phyloP scores from a whole-genome alignment of 2,329 filamentous ascomycete genomes.

The Fusarium verrucosum region DNA sequence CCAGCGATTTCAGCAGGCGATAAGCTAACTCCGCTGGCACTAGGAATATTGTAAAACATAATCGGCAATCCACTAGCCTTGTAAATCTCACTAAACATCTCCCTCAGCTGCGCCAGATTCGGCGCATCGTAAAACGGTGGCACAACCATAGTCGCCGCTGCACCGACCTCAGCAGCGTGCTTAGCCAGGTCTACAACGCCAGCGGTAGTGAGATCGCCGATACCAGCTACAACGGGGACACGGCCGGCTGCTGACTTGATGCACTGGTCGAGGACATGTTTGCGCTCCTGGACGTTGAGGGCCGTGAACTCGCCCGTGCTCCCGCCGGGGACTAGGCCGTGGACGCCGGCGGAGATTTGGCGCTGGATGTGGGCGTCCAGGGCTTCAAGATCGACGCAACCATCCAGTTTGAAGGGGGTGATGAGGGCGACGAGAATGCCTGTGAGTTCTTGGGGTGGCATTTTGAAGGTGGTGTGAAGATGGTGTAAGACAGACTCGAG shows the following conservation, averaged over 20 bases:
- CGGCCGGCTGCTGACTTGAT: constrained; percentile 51
- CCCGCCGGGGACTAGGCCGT: constrained; percentile 61
- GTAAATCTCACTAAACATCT: constrained; percentile 55
- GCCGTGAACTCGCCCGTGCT: constrained; percentile 60
- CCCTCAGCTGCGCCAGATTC: constrained; percentile 46
- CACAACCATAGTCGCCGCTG: constrained; percentile 58
- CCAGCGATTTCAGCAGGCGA: constrained; percentile 54
- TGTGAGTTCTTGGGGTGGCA: constrained; percentile 41
- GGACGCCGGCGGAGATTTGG: constrained; percentile 56
- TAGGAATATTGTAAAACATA: constrained; percentile 62
- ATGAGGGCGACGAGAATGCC: constrained; percentile 61
- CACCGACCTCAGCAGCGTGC: constrained; percentile 46
- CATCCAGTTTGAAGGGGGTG: constrained; percentile 58
- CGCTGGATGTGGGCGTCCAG: constrained; percentile 55
- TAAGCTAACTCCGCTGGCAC: constrained; percentile 55
- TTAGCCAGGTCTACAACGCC: constrained; percentile 47
- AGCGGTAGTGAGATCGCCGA: constrained; percentile 55
- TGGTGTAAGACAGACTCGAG: neutral
- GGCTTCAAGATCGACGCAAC: constrained; percentile 50
- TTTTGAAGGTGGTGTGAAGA: constrained; percentile 14
- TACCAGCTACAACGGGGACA: constrained; percentile 54
- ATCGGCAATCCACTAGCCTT: constrained; percentile 54
- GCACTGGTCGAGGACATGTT: constrained; percentile 52
- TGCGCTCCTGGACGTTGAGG: constrained; percentile 55
- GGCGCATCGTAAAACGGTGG: constrained; percentile 60